These are phyloP conservation scores for Dendryphion nanum DNA, from an alignment of 2,329 filamentous ascomycete genomes.

Conservation along the genomic window DNA sequence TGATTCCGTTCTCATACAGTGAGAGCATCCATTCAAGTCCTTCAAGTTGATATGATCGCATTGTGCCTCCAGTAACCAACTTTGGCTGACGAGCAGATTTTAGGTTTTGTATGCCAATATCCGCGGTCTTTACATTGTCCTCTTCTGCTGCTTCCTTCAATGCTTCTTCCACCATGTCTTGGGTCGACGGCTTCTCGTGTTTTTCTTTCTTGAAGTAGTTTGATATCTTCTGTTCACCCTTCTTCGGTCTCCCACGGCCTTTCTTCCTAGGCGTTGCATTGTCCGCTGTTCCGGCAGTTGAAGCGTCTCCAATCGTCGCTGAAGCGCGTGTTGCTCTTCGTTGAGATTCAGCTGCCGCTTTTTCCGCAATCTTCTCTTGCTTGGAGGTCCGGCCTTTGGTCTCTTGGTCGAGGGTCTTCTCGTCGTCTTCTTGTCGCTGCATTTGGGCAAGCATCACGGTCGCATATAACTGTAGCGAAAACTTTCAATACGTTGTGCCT, in stretches of 20 bases:
- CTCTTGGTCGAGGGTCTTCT: slow-evolving; percentile 46
- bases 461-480: slow-evolving; percentile 42
- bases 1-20: slow-evolving; percentile 84
- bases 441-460: slow-evolving; percentile 54
- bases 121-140: slow-evolving; percentile 57
- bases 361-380: slow-evolving; percentile 48
- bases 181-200: slow-evolving; percentile 52
- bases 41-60: slow-evolving; percentile 93
- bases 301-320: slow-evolving; percentile 12
- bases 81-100: slow-evolving; percentile 82
- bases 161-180: slow-evolving; percentile 56
- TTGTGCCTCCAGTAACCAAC: slow-evolving; percentile 80
- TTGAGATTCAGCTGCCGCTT: slow-evolving; percentile 46
- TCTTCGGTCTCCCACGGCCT: slow-evolving; percentile 41
- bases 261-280: slow-evolving; percentile 22
- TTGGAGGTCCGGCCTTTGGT: slow-evolving; percentile 45
- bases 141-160: slow-evolving; percentile 59
- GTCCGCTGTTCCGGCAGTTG: slow-evolving; percentile 13
- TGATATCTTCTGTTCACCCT: slow-evolving; percentile 48
- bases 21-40: slow-evolving; percentile 89
- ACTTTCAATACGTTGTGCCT: neutral
- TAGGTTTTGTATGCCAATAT: slow-evolving; percentile 65
- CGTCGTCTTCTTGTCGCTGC: slow-evolving; percentile 51
- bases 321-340: slow-evolving; percentile 46
- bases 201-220: slow-evolving; percentile 62